A percentile compares a stretch with the other conserved stretches of the same genome.
phyloP scores from a whole-genome alignment of 2,329 filamentous ascomycete genomes.

The Coniochaeta sp. region DNA sequence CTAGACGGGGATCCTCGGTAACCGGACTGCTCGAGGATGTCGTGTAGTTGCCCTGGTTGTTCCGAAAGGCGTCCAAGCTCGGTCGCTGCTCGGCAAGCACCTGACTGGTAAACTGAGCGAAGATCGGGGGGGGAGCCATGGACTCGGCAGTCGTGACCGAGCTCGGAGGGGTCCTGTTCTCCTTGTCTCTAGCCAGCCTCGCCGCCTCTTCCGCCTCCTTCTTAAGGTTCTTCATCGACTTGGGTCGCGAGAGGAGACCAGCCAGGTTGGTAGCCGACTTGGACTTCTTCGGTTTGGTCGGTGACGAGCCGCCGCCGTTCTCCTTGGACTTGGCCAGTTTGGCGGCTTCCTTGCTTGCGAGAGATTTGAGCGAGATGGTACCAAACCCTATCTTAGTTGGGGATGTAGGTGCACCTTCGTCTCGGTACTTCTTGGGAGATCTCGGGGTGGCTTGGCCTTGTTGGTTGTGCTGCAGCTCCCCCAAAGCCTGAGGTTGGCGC shows the following conservation, averaged over 20 bases:
- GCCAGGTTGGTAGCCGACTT: constrained; percentile 82
- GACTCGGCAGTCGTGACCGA: constrained; percentile 23
- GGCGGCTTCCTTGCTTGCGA: constrained; percentile 26
- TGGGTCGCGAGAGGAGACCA: constrained; percentile 65
- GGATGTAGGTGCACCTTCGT: constrained; percentile 23
- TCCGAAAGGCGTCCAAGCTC: constrained; percentile 11
- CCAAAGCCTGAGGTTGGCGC: constrained; percentile 37
- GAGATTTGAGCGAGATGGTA: constrained; percentile 36
- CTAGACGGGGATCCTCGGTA: background rate
- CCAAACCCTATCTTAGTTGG: constrained; percentile 37
- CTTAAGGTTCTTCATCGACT: constrained; percentile 62
- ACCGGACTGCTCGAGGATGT: constrained; percentile 12
- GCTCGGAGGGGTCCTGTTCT: constrained; percentile 64
- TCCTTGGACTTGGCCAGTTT: constrained; percentile 28
- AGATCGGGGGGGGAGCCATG: constrained; percentile 57
- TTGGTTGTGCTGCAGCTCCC: constrained; percentile 51
- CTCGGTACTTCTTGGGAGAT: constrained; percentile 30
- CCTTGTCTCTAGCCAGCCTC: constrained; percentile 59
- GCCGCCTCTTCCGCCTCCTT: constrained; percentile 24
- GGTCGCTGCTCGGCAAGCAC: background rate
- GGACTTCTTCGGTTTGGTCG: constrained; percentile 64
- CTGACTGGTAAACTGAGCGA: constrained; percentile 60
- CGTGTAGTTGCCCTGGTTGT: constrained; percentile 11
- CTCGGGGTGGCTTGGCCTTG: constrained; percentile 25
- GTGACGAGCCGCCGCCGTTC: constrained; percentile 21